Base-by-base conservation (phyloP, 129 eudicot genomes). In the Artemisia annua region DNA sequence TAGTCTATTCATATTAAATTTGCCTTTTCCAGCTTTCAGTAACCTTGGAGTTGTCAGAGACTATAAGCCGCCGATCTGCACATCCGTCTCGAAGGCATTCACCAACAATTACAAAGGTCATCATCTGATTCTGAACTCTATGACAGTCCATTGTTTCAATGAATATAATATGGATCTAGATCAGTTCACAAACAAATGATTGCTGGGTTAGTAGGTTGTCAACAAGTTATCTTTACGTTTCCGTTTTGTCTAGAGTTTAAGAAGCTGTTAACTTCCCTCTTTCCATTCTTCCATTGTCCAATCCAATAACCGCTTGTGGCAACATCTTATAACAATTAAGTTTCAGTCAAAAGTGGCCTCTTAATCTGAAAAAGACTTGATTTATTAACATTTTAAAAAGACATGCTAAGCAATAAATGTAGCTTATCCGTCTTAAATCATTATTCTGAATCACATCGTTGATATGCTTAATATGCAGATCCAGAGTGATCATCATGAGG, bases 21-120 rank as follows among this genome's bases (percentile, higher is more conserved):
- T 39, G 57, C 70, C 15, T 72, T 7, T 77, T 80, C 56, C 84
- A 94, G 99, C 87, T 94, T 57, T 90, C 99, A 28, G 84, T 94
- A 76, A 86, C 99, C 35, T 79, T 94, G 93, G 99, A 94, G 82
- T 82, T 88, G 79, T 90, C 88, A 58, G 99, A 94, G 82, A 90
- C 88, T 56, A 88, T 94, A 70, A 90, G 81, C 80, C 84, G 89
- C 48, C 96, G 84, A 11, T 86, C 75, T 83, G 96, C 88, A 26
- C 99, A 94, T 80, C 91, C 90, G 48, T 94, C 99, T 70, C 81
- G 99, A 70, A 86, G 87, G 81, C 90, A 90, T 76, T 87, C 99
- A 56, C 97, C 99, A 48, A 90, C 96, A 61, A 81, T 94, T 35
- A 94, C 99, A 17, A 94, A 94, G 97, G 99, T 94, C 28, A 67